These are phyloP conservation scores for Nitzschia sp. DNA, from an alignment of 108 stramenopile genomes.

Conservation along the genomic window DNA sequence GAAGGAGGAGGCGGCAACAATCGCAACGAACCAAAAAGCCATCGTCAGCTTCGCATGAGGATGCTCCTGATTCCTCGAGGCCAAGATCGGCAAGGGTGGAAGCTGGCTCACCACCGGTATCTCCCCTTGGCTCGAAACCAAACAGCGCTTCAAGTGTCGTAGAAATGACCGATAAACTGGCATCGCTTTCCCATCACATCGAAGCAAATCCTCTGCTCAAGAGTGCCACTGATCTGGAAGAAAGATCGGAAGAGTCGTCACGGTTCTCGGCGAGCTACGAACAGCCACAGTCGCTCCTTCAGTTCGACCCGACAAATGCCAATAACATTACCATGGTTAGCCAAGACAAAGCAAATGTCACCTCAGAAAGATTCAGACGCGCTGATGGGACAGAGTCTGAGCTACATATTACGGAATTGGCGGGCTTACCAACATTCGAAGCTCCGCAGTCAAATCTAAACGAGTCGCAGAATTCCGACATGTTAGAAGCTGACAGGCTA, in stretches of 20 bases:
- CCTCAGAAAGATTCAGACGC: conserved; percentile 7
- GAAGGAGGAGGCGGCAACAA: conserved; percentile 2
- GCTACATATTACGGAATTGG: conserved; percentile 22
- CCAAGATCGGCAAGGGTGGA: background rate
- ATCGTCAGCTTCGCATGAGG: background rate
- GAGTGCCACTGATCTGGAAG: background rate
- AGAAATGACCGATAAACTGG: background rate
- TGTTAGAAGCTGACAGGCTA: background rate
- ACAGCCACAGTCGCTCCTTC: conserved; percentile 15
- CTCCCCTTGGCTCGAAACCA: conserved; percentile 3
- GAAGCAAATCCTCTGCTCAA: background rate
- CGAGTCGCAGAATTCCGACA: background rate
- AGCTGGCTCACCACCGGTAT: background rate
- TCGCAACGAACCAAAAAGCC: conserved; percentile 1
- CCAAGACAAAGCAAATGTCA: conserved; percentile 17
- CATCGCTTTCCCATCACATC: conserved; percentile 10
- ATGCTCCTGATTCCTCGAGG: background rate
- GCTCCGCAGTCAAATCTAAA: background rate
- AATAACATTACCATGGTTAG: conserved; percentile 11
- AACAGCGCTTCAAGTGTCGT: background rate
- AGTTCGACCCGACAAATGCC: conserved; percentile 28
- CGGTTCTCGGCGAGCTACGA: background rate
- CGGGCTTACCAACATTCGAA: conserved; percentile 36
- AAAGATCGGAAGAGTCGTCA: conserved; percentile 10
- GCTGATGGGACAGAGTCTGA: conserved; percentile 25